Evolutionary conservation across 225 moss, liverwort and hornwort species (phyloP).

Genomic region (Ulota crispa): DNA sequence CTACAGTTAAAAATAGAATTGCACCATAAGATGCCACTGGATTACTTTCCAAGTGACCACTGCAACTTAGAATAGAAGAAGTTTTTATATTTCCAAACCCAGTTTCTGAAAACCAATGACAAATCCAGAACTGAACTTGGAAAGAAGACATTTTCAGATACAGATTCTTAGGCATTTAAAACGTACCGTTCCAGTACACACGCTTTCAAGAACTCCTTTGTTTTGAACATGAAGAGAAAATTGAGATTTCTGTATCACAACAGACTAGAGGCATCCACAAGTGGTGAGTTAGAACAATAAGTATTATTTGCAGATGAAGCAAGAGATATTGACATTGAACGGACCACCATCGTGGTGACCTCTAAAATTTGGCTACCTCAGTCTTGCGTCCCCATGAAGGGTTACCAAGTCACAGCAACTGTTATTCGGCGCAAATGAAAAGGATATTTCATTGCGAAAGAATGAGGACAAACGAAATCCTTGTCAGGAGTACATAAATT

Average conservation of each 20-base stretch:
- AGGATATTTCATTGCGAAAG: slow-evolving; percentile 23
- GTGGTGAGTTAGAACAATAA: neutral
- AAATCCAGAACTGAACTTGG: too few relatives aligned
- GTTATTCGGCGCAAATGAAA: slow-evolving; percentile 19
- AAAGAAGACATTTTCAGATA: too few relatives aligned
- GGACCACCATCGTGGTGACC: neutral
- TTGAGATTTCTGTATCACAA: neutral
- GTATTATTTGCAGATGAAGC: slow-evolving; percentile 3
- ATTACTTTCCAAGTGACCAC: too few relatives aligned
- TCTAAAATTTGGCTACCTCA: neutral
- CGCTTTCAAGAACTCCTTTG: neutral
- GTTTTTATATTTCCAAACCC: too few relatives aligned
- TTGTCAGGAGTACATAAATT: neutral
- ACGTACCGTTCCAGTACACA: neutral
- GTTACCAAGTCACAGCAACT: neutral
- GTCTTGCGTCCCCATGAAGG: neutral
- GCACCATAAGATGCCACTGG: too few relatives aligned
- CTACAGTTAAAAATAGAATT: too few relatives aligned
- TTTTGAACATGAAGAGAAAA: neutral
- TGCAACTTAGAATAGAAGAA: too few relatives aligned
- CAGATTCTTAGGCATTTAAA: too few relatives aligned
- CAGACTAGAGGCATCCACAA: neutral
- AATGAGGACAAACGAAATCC: slow-evolving; percentile 24
- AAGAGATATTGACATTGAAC: slow-evolving; percentile 10
- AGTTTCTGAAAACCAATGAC: too few relatives aligned